These are phyloP conservation scores for Cercospora zeae-maydis DNA, from an alignment of 2,329 filamentous ascomycete species.

Conservation along the genomic window DNA sequence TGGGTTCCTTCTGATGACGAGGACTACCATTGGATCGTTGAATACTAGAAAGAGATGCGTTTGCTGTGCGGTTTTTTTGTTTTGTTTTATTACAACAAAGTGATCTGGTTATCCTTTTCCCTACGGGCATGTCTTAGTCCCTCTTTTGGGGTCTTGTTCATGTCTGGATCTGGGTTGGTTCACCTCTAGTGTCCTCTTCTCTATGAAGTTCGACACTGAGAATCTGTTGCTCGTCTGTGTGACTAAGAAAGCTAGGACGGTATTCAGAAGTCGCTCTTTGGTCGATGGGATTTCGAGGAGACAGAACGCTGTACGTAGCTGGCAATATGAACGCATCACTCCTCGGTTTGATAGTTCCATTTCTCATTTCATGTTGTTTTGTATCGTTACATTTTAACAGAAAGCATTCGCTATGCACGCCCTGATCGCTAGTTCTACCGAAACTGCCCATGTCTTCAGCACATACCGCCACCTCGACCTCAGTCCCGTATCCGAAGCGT, in stretches of 20 bases:
- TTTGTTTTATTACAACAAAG: neutral
- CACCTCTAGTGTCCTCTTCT: conserved; percentile 12
- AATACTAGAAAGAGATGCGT: conserved; percentile 28
- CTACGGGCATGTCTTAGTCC: conserved; percentile 22
- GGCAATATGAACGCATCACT: conserved; percentile 9
- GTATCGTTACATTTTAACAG: no score
- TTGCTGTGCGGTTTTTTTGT: conserved; percentile 30
- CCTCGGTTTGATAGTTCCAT: neutral
- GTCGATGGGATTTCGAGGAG: conserved; percentile 13
- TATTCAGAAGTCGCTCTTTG: neutral
- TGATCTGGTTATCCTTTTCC: conserved; percentile 35
- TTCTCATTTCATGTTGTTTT: neutral
- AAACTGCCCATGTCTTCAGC: neutral
- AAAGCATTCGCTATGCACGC: neutral
- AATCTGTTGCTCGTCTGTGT: conserved; percentile 18
- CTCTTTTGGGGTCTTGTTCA: neutral
- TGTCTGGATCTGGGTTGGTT: conserved; percentile 32
- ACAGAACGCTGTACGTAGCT: conserved; percentile 24
- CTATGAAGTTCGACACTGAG: conserved; percentile 7
- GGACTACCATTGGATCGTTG: neutral
- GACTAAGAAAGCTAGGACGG: neutral
- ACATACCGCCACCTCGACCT: no score
- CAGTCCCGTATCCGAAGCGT: no score
- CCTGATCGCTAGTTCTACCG: neutral
- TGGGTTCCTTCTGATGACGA: no score